phyloP scores from a whole-genome alignment of 169 alveolate genomes.

The Eimeria zaria region DNA sequence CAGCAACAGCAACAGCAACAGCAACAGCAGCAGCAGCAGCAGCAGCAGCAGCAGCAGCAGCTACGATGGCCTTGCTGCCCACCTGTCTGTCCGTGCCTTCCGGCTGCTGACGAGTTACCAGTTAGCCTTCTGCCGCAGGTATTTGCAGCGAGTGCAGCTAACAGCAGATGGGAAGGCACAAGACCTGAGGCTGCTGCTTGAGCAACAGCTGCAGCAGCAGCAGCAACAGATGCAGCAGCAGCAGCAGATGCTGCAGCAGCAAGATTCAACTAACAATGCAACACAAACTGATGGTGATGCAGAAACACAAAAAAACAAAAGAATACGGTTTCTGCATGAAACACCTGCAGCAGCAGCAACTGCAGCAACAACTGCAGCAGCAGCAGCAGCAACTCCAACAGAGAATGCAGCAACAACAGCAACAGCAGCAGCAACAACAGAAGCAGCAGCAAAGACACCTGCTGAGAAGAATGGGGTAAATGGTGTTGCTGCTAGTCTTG shows the following conservation, averaged over 20 bases:
- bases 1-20: no score
- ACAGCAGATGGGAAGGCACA: slow-evolving; percentile 15
- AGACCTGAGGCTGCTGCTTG: slow-evolving; percentile 22
- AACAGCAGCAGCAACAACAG: neutral
- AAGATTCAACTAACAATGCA: neutral
- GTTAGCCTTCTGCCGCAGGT: slow-evolving; percentile 67
- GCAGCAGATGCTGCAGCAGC: slow-evolving; percentile 19
- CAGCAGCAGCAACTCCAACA: slow-evolving; percentile 1
- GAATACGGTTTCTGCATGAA: neutral
- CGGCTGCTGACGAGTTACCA: slow-evolving; percentile 42
- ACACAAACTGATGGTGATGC: neutral
- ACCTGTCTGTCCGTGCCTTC: slow-evolving; percentile 55
- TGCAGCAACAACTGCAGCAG: no score
- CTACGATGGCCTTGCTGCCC: slow-evolving; percentile 6
- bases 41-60: neutral
- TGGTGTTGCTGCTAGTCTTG: neutral
- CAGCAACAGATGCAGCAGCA: no score
- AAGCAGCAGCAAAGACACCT: neutral
- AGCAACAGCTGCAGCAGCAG: slow-evolving; percentile 65
- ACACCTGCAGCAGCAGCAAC: slow-evolving; percentile 22
- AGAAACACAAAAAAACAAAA: slow-evolving; percentile 3
- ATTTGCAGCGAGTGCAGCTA: slow-evolving; percentile 60
- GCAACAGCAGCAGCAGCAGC: neutral
- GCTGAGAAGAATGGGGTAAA: neutral
- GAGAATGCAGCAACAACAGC: neutral